Evolutionary conservation across 208 protist genomes (phyloP), one percentile per base, ranked within the genome.

Genomic region (Trypanosoma scelopori): DNA sequence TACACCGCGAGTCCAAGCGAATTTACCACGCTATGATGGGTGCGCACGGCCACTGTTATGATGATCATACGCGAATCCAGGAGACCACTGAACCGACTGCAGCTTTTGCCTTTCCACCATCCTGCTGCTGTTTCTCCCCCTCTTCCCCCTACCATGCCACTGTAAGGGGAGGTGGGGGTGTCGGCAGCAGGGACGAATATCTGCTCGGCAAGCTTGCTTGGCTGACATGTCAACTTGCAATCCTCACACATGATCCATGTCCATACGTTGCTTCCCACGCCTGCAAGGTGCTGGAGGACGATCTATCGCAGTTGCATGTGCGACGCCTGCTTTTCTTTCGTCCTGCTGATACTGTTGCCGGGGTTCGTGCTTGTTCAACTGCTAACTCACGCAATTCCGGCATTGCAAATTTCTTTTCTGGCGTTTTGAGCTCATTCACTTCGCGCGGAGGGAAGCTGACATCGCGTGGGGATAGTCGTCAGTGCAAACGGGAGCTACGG

Each of bases 201-300:
- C 37, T 65, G 1, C 16, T 65, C 3, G 39, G 4, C 22, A 50
- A 65, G 16, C 48, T 71, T 16, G 49, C 50, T 0, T 7, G 4
- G 32, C 39, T 71, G 20, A 50, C 55, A 32, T 59, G 56, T 35
- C 46, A 25, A 25, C 30, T 65, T 6, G 49, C 32, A 15, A 55
- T 55, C 16, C 42, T 39, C 52, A 80, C 81, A 16, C 79, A 89
- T 32, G 83, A 86, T 57, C 62, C 75, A 64, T 94, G 84, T 61
- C 85, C 83, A 18, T 80, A 82, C 72, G 78, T 89, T 42, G 71
- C 74, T 35, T 63, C 81, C 0, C 81, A 86, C 65, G 77, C 80
- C 9, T 72, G 73, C 42, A 81, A 79, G 32, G 74, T 89, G 5
- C 61, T 87, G 11, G 45, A 80, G n/a, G 83, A 92, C 48, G 81